phyloP scores from a whole-genome alignment of 2,329 filamentous ascomycete genomes.

The Fusarium sp. region DNA sequence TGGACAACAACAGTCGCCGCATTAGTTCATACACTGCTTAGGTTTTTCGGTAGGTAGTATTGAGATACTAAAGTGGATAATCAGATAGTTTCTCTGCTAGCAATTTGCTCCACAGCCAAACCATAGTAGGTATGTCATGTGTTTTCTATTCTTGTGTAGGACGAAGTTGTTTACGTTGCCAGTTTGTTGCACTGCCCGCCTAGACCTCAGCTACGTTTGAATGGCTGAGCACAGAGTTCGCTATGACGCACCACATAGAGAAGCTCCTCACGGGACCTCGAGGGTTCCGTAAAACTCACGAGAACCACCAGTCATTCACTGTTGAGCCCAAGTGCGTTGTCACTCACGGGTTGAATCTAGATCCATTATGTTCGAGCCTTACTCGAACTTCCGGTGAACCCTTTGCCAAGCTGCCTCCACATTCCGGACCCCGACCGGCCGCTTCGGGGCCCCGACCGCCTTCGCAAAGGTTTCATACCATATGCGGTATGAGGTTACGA shows the following conservation, averaged over 20 bases:
- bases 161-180: slow-evolving; percentile 11
- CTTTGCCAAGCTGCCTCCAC: slow-evolving; percentile 11
- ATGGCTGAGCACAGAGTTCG: slow-evolving; percentile 25
- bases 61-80: background rate
- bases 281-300: slow-evolving; percentile 1
- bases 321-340: background rate
- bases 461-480: slow-evolving; percentile 4
- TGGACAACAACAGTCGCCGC: background rate
- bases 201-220: slow-evolving; percentile 5
- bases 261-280: slow-evolving; percentile 12
- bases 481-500: slow-evolving; percentile 10
- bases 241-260: slow-evolving; percentile 16
- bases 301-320: slow-evolving; percentile 3
- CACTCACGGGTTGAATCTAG: background rate
- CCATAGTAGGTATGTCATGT: background rate
- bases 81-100: background rate
- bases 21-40: background rate
- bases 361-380: slow-evolving; percentile 6
- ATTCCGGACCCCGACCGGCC: slow-evolving; percentile 29
- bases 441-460: slow-evolving; percentile 20
- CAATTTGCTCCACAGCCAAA: background rate
- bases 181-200: slow-evolving; percentile 31
- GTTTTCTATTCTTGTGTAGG: slow-evolving; percentile 9
- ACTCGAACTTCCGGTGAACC: slow-evolving; percentile 14
- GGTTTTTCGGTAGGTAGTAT: background rate